Conservation (phyloP, 1,284 basidiomycete species). For the Anthracocystis panici-leucophaei region DNA sequence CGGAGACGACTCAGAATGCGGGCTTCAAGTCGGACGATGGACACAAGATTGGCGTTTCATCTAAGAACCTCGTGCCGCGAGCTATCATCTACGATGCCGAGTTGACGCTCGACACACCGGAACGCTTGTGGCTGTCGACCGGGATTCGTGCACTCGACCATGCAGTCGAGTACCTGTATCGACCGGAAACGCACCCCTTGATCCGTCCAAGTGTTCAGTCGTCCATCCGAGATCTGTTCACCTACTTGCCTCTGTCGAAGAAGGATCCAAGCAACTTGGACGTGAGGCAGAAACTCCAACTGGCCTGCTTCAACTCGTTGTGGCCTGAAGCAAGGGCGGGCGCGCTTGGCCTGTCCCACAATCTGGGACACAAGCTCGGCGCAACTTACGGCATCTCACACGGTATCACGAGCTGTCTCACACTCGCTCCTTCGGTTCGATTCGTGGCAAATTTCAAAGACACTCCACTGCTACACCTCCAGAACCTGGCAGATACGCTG, state of each 20-base stretch:
- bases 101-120: conserved; percentile 79
- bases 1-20: conserved; percentile 76
- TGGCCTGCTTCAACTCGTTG: conserved; percentile 81
- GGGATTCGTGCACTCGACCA: conserved; percentile 78
- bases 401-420: conserved; percentile 85
- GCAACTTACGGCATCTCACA: conserved; percentile 82
- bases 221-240: conserved; percentile 78
- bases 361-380: conserved; percentile 76
- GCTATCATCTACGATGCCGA: conserved; percentile 82
- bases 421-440: conserved; percentile 71
- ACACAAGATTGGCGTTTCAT: conserved; percentile 75
- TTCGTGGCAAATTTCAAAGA: conserved; percentile 27
- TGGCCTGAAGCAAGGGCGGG: conserved; percentile 77
- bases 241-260: conserved; percentile 78
- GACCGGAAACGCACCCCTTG: conserved; percentile 75
- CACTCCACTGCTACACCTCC: conserved; percentile 39
- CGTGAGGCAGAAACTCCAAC: conserved; percentile 77
- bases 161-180: conserved; percentile 80
- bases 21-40: conserved; percentile 82
- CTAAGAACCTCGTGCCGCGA: conserved; percentile 61
- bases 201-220: conserved; percentile 63
- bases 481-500: conserved; percentile 53
- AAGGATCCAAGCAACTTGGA: conserved; percentile 75
- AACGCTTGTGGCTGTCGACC: conserved; percentile 79
- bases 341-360: conserved; percentile 79